Evolutionary conservation across 805 yeast species (phyloP).

Genomic region (Maudiozyma saulgeensis): DNA sequence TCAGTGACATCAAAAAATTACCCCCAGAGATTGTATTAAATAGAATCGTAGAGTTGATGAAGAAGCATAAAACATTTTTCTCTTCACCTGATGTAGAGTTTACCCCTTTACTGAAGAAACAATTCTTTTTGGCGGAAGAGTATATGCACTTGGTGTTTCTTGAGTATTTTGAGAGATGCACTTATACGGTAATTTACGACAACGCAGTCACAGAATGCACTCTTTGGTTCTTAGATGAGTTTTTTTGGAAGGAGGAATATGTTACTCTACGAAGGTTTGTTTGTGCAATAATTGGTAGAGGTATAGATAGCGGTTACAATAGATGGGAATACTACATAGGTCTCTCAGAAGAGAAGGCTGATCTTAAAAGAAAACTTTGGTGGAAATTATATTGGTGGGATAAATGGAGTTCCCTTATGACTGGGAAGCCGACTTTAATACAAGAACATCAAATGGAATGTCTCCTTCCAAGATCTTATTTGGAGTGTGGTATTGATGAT

Average conservation of each 20-base stretch:
- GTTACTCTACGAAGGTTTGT: background rate
- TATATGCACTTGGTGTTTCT: background rate
- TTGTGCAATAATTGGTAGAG: background rate
- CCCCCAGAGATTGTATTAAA: background rate
- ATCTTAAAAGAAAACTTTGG: slow-evolving; percentile 9
- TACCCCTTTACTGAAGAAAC: background rate
- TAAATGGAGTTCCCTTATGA: slow-evolving; percentile 8
- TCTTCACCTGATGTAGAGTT: no score
- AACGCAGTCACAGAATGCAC: background rate
- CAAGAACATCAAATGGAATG: slow-evolving; percentile 5
- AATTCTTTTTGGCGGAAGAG: background rate
- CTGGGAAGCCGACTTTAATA: slow-evolving; percentile 9
- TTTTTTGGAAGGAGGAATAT: background rate
- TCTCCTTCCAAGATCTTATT: slow-evolving; percentile 9
- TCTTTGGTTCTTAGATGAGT: background rate
- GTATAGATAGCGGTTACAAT: slow-evolving; percentile 3
- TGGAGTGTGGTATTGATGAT: slow-evolving; percentile 9
- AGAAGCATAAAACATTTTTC: background rate
- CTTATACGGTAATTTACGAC: background rate
- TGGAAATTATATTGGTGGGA: slow-evolving; percentile 17
- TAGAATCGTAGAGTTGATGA: background rate
- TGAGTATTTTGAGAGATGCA: background rate
- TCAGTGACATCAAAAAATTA: background rate
- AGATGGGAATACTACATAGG: slow-evolving; percentile 15
- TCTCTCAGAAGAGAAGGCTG: slow-evolving; percentile 7